A percentile compares a stretch with the other conserved stretches of the same genome.
Evolutionary conservation across 2,329 filamentous ascomycete species (phyloP).

Genomic region (Aspergillus terreus): DNA sequence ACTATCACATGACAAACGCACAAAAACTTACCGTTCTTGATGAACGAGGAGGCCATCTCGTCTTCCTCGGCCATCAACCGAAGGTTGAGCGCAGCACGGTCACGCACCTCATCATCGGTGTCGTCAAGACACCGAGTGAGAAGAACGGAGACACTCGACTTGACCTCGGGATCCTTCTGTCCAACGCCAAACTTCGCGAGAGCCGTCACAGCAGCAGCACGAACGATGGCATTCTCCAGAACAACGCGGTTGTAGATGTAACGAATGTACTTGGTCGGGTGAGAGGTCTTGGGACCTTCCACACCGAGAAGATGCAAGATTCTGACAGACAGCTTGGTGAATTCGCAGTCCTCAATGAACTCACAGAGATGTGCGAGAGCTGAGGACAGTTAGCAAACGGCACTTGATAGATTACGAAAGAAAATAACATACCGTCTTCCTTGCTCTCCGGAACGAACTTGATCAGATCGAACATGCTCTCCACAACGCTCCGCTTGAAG

Average conservation of each 20-base stretch:
- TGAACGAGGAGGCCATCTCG: constrained; percentile 78
- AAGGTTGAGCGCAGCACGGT: constrained; percentile 89
- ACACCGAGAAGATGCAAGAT: constrained; percentile 91
- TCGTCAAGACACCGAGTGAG: constrained; percentile 93
- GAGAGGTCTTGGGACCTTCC: constrained; percentile 90
- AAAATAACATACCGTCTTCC: constrained; percentile 53
- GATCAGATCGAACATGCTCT: constrained; percentile 99
- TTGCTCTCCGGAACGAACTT: constrained; percentile 92
- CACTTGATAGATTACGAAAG: not conserved
- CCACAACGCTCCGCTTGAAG: constrained; percentile 95
- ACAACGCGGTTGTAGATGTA: constrained; percentile 99
- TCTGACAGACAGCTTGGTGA: constrained; percentile 93
- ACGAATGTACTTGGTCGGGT: constrained; percentile 97
- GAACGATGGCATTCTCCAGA: constrained; percentile 91
- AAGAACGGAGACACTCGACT: constrained; percentile 89
- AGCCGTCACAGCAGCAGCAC: constrained; percentile 91
- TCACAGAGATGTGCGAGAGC: constrained; percentile 94
- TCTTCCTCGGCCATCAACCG: constrained; percentile 90
- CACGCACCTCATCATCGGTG: constrained; percentile 94
- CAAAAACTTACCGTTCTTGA: constrained; percentile 72
- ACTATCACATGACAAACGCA: not conserved
- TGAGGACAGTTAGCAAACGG: constrained; percentile 23
- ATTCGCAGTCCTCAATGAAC: constrained; percentile 99
- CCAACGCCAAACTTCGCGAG: constrained; percentile 96
- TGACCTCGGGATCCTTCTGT: constrained; percentile 93